phyloP scores from a whole-genome alignment of 2,329 filamentous ascomycete species.

The Chaetothyriales sp. region DNA sequence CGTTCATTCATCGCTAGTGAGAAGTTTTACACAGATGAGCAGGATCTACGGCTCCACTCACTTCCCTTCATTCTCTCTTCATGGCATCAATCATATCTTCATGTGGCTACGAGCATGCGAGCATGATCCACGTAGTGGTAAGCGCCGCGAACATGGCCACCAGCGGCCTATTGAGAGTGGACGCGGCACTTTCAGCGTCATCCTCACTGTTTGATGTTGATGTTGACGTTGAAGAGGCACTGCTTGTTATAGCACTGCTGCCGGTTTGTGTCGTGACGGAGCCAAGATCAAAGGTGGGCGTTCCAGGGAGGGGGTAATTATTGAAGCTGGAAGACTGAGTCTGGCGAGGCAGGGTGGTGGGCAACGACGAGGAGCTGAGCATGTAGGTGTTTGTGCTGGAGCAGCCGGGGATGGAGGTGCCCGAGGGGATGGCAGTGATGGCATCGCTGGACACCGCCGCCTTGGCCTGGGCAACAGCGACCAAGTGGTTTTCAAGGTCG shows the following conservation, averaged over 20 bases:
- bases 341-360: background rate
- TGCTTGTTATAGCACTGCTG: background rate
- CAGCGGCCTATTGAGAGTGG: background rate
- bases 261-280: background rate
- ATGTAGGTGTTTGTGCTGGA: conserved; percentile 1
- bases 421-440: conserved; percentile 4
- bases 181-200: background rate
- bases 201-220: background rate
- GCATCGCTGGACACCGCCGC: conserved; percentile 34
- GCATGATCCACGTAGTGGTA: background rate
- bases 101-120: background rate
- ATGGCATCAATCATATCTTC: background rate
- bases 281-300: background rate
- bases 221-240: background rate
- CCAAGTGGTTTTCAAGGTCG: conserved; percentile 55
- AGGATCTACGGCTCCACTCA: too few relatives aligned
- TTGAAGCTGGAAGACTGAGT: background rate
- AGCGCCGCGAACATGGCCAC: background rate
- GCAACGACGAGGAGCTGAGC: background rate
- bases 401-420: conserved; percentile 4
- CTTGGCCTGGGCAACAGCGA: conserved; percentile 52
- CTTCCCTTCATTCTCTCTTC: too few relatives aligned
- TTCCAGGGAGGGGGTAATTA: background rate
- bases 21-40: too few relatives aligned
- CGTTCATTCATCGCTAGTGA: too few relatives aligned